Percentiles rank a stretch among this genome's conserved stretches.
phyloP scores from a whole-genome alignment of 1,284 basidiomycete species.

The Rhodotorula sp. region DNA sequence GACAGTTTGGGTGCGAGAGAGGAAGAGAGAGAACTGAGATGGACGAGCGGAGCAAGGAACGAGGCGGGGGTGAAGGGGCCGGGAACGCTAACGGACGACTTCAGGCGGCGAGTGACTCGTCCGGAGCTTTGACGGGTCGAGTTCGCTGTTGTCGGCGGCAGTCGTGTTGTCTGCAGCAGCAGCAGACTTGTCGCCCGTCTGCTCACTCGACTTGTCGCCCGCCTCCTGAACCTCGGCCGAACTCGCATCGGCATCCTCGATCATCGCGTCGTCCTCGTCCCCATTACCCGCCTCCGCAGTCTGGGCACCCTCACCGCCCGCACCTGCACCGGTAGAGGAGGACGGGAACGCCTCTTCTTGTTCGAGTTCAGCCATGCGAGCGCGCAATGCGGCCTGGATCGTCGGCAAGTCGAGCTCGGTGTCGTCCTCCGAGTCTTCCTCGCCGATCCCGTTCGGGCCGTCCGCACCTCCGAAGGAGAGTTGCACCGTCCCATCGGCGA shows the following conservation, averaged over 20 bases:
- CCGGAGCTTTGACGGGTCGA: constrained; percentile 6
- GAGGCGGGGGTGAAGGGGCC: neutral
- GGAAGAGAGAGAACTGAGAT: neutral
- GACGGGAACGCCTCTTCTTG: constrained; percentile 13
- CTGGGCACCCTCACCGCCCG: neutral
- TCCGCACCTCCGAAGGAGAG: constrained; percentile 4
- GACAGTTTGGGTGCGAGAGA: no score
- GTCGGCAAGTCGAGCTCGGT: constrained; percentile 32
- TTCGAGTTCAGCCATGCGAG: constrained; percentile 37
- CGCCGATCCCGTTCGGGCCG: constrained; percentile 1
- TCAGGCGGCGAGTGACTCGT: constrained; percentile 7
- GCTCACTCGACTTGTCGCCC: neutral
- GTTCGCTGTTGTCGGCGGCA: neutral
- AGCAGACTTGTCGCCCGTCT: neutral
- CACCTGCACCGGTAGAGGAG: neutral
- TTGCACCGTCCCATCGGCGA: neutral
- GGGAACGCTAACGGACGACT: neutral
- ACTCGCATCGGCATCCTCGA: neutral
- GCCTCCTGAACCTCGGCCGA: no score
- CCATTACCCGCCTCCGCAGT: neutral
- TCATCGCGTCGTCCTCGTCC: constrained; percentile 3
- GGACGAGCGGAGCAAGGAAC: neutral
- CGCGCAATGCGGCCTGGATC: constrained; percentile 37
- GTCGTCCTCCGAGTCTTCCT: constrained; percentile 31
- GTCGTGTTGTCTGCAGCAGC: neutral